Conservation (phyloP, 345 rosid species). For the Salix viminalis region DNA sequence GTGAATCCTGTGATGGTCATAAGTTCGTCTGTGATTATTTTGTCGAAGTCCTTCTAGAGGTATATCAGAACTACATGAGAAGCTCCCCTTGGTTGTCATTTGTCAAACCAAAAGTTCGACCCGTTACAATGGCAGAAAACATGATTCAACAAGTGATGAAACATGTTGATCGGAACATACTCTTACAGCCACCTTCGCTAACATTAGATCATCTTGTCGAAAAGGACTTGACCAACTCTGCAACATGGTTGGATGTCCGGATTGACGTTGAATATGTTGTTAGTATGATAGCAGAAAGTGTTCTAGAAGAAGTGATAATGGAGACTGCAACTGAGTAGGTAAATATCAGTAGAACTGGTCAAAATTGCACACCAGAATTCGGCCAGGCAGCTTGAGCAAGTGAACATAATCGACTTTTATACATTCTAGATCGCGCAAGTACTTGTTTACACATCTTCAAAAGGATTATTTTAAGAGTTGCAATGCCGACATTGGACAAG, state of each 20-base stretch:
- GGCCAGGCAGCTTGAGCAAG: neutral
- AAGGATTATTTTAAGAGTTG: neutral
- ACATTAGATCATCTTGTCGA: slow-evolving; percentile 42
- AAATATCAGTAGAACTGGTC: slow-evolving; percentile 5
- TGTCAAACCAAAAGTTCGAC: slow-evolving; percentile 23
- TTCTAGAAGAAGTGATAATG: slow-evolving; percentile 45
- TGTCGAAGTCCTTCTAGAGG: slow-evolving; percentile 54
- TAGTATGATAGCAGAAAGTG: slow-evolving; percentile 39
- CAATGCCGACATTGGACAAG: too few species aligned
- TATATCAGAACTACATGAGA: slow-evolving; percentile 27
- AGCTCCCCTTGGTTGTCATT: slow-evolving; percentile 40
- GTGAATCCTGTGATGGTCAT: slow-evolving; percentile 25
- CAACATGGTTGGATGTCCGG: slow-evolving; percentile 44
- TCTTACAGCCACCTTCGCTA: slow-evolving; percentile 15
- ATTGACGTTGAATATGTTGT: slow-evolving; percentile 46
- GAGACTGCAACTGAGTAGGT: slow-evolving; percentile 35
- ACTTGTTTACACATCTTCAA: neutral
- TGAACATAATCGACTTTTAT: neutral
- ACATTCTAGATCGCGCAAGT: neutral
- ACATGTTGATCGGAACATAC: slow-evolving; percentile 45
- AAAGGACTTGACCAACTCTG: slow-evolving; percentile 46
- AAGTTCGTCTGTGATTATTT: slow-evolving; percentile 51
- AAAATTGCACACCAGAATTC: neutral
- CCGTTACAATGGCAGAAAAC: slow-evolving; percentile 16
- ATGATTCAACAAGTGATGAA: slow-evolving; percentile 41